These are phyloP conservation scores for Diplodia sapinea DNA, from an alignment of 2,329 filamentous ascomycete genomes.

Conservation along the genomic window DNA sequence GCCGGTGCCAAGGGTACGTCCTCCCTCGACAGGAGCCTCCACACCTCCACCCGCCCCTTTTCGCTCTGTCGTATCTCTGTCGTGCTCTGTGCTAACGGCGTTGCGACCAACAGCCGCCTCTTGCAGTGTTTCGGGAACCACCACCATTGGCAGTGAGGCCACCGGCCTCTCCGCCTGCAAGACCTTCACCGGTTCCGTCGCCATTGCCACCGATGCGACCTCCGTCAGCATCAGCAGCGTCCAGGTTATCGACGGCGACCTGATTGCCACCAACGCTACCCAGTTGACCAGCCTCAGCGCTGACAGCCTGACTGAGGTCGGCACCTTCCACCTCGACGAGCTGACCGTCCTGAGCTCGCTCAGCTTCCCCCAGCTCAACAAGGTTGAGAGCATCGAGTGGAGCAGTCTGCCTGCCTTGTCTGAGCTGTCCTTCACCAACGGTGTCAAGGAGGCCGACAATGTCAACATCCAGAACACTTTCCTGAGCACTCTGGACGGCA, in stretches of 20 bases:
- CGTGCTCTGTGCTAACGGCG: conserved; percentile 34
- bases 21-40: conserved; percentile 9
- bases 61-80: background rate
- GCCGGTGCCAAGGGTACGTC: conserved; percentile 58
- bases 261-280: conserved; percentile 60
- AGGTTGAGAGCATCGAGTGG: conserved; percentile 72
- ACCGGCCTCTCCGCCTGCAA: conserved; percentile 66
- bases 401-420: conserved; percentile 71
- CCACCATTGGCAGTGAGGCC: conserved; percentile 67
- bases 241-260: conserved; percentile 63
- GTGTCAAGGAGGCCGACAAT: conserved; percentile 69
- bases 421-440: conserved; percentile 64
- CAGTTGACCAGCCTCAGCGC: conserved; percentile 69
- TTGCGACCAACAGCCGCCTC: conserved; percentile 35
- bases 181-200: conserved; percentile 72
- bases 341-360: conserved; percentile 73
- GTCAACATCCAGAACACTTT: conserved; percentile 86
- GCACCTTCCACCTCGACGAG: conserved; percentile 71
- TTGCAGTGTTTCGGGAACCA: conserved; percentile 56
- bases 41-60: background rate
- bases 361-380: conserved; percentile 67
- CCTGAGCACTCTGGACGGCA: conserved; percentile 76
- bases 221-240: conserved; percentile 68
- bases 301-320: conserved; percentile 68
- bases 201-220: conserved; percentile 63